Conservation (phyloP, 139 green algal species). For the Auxenochlorella pyrenoidosa region DNA sequence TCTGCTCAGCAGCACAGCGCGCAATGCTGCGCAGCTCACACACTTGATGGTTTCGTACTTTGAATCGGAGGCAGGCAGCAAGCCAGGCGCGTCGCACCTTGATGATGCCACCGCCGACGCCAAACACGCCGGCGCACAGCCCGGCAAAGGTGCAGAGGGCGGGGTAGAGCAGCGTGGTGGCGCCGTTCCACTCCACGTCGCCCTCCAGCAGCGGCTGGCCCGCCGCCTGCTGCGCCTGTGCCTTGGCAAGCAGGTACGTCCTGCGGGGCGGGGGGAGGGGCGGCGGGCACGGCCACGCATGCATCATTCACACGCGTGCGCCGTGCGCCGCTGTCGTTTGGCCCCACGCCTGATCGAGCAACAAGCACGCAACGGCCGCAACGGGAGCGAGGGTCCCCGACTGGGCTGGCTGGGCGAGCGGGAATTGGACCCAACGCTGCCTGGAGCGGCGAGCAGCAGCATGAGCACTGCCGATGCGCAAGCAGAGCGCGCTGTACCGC, state of each 20-base stretch:
- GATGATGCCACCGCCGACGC: slow-evolving; percentile 77
- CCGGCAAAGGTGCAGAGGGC: slow-evolving; percentile 64
- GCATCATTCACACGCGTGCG: background rate
- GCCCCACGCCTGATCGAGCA: too few relatives aligned
- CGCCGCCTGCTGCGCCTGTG: background rate
- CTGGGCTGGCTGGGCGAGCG: too few relatives aligned
- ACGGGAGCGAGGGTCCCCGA: too few relatives aligned
- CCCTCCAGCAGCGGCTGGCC: slow-evolving; percentile 32
- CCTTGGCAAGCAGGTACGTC: slow-evolving; percentile 31
- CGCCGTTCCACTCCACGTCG: slow-evolving; percentile 54
- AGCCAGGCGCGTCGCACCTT: slow-evolving; percentile 10
- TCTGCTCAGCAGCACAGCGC: background rate
- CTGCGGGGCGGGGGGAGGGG: background rate
- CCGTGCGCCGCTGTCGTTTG: background rate
- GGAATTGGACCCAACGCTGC: too few relatives aligned
- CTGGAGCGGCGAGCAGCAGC: too few relatives aligned
- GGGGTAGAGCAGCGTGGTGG: slow-evolving; percentile 65
- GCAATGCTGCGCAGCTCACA: too few relatives aligned
- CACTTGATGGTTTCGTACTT: too few relatives aligned
- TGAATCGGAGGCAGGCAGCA: too few relatives aligned
- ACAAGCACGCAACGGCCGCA: too few relatives aligned
- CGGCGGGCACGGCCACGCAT: background rate
- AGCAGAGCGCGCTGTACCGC: too few relatives aligned
- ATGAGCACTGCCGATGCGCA: too few relatives aligned
- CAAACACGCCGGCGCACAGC: slow-evolving; percentile 72